Evolutionary conservation across 495 filamentous ascomycete genomes (phyloP), one percentile per base, ranked within the genome.

Genomic region (Bryoglossum gracile): DNA sequence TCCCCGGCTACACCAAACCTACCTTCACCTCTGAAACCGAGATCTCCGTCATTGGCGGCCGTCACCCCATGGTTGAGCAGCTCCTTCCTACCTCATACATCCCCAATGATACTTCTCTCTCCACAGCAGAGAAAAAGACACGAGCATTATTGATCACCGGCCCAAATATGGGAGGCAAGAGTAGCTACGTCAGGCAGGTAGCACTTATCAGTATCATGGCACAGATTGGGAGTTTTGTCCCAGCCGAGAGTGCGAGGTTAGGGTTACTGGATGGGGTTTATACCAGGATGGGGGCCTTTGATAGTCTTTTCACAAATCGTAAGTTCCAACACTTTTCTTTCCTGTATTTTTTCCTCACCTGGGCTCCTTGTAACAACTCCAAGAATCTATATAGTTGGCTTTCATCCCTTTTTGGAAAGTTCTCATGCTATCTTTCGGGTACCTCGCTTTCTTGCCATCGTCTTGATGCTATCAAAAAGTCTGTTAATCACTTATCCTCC

Each of bases 161-260:
- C 4, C 92, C 94, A 11, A 98, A 98, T 72, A 97, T 97, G 91
- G 94, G 94, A 57, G 92, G 92, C 21, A 99, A 99, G 62, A 92
- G 86, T 36, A 86, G 81, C 60, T 99, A 94, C 67, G 90, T 97
- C 2, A 86, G 92, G 42, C 86, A 89, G 56, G 81, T 92, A 23
- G 92, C 92, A 0, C 80, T 99, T 0, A 86, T 97, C 45, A 78
- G 84, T 14, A 89, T 99, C 50, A 89, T 99, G 74, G 90, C 84
- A 3, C 92, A 99, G 57, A 84, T 95, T 55, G 92, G 92, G 33
- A 91, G 84, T 6, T 99, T 92, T 63, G 89, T 99, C 2, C 92
- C 92, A 11, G 90, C 90, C 21, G 64, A 68, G 14, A 77, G 80
- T 2, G 82, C 92, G 8, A 65, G 63, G 3, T 76, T 99, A 0